Percentiles rank a stretch among this genome's conserved stretches.
These are phyloP conservation scores for Penicillium fimorum DNA, from an alignment of 495 filamentous ascomycete species.

Conservation along the genomic window DNA sequence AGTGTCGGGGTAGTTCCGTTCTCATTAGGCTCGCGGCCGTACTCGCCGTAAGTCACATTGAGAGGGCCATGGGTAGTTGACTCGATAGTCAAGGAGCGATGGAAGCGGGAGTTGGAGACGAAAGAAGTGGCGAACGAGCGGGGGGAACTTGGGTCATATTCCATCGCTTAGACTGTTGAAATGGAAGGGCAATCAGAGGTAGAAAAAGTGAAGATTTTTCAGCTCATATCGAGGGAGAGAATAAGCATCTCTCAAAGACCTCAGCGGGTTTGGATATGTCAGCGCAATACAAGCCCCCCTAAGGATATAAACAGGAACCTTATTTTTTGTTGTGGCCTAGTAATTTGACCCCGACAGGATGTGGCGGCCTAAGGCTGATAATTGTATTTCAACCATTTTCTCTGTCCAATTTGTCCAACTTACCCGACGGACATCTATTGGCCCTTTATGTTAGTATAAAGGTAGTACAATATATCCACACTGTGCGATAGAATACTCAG, in stretches of 20 bases:
- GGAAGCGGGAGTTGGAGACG: constrained; percentile 30
- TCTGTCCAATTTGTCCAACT: not conserved
- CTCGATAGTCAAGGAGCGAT: constrained; percentile 25
- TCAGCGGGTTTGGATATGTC: no score
- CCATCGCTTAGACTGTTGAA: not conserved
- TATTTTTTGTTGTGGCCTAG: no score
- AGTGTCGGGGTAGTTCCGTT: constrained; percentile 16
- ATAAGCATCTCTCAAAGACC: not conserved
- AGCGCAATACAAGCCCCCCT: no score
- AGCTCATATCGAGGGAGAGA: not conserved
- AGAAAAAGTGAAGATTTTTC: not conserved
- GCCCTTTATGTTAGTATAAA: not conserved
- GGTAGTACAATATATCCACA: not conserved
- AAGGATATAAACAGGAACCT: no score
- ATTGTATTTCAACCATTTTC: not conserved
- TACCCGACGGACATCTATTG: not conserved
- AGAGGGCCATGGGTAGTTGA: constrained; percentile 22
- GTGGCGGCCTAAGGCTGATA: constrained; percentile 3
- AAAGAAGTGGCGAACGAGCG: constrained; percentile 12
- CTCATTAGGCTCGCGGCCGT: constrained; percentile 13
- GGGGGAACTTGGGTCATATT: constrained; percentile 6
- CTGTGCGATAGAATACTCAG: not conserved
- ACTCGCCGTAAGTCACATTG: constrained; percentile 28
- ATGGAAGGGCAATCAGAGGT: not conserved
- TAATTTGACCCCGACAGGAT: no score